phyloP scores from a whole-genome alignment of 192 early-diverging fungal species.

The Entrophospora sp. region DNA sequence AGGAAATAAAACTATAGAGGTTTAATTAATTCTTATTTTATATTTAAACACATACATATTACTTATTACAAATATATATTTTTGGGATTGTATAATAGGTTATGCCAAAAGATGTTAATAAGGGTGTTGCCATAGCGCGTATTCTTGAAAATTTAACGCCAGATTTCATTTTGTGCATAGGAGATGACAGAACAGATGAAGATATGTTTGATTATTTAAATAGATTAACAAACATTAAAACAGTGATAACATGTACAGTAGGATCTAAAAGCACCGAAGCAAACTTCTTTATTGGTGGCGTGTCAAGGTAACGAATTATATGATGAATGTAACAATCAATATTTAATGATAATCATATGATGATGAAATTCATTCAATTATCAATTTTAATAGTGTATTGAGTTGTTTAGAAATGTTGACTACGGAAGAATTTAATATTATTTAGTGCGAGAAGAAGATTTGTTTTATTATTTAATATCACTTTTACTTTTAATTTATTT shows the following conservation, averaged over 20 bases:
- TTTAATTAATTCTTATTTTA: neutral
- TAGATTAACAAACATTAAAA: constrained; percentile 18
- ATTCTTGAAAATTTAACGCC: constrained; percentile 52
- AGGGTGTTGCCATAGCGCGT: constrained; percentile 48
- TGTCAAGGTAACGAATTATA: constrained; percentile 16
- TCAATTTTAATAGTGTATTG: neutral
- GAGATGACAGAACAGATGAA: constrained; percentile 74
- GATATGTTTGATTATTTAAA: constrained; percentile 69
- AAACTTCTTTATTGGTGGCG: constrained; percentile 42
- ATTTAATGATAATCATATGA: neutral
- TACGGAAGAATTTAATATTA: no score
- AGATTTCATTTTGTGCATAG: constrained; percentile 65
- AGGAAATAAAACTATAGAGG: constrained; percentile 60
- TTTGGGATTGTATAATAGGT: constrained; percentile 27
- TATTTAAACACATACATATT: neutral
- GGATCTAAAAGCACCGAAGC: constrained; percentile 48
- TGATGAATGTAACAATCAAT: neutral
- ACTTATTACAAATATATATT: neutral
- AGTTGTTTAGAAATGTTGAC: neutral
- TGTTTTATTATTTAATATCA: no score
- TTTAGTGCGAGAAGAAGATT: no score
- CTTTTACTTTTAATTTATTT: no score
- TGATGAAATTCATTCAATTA: neutral
- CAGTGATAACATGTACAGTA: constrained; percentile 44
- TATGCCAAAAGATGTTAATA: constrained; percentile 60